phyloP scores from a whole-genome alignment of 352 stramenopile genomes.

The Globisporangium yorkense region DNA sequence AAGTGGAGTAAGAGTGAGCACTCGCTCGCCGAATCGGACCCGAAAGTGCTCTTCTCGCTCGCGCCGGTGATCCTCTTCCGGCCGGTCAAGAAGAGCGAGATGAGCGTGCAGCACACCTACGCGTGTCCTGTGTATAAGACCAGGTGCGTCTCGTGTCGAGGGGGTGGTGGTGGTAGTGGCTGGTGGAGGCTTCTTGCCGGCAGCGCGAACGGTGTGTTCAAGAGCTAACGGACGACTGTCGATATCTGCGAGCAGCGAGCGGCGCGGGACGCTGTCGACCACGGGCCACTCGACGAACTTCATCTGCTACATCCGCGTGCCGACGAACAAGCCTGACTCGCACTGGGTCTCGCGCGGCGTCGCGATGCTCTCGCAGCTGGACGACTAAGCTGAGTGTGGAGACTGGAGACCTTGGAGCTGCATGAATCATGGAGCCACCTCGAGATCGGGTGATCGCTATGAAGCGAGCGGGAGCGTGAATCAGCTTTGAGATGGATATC shows the following conservation, averaged over 20 bases:
- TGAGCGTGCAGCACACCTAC: constrained; percentile 69
- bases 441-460: too few relatives aligned
- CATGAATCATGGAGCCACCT: not conserved
- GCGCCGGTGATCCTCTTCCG: constrained; percentile 83
- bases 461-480: not conserved
- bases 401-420: not conserved
- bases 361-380: constrained; percentile 89
- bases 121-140: constrained; percentile 95
- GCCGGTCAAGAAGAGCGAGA: constrained; percentile 72
- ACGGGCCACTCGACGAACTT: constrained; percentile 95
- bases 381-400: constrained; percentile 51
- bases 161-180: not conserved
- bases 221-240: not conserved
- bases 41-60: constrained; percentile 86
- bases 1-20: constrained; percentile 76
- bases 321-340: constrained; percentile 63
- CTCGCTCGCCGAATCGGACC: constrained; percentile 71
- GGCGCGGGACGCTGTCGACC: constrained; percentile 87
- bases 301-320: constrained; percentile 90
- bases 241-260: constrained; percentile 43
- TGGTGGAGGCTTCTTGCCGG: not conserved
- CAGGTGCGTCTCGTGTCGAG: constrained; percentile 24
- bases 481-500: not conserved
- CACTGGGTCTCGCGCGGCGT: constrained; percentile 93
- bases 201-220: too few relatives aligned